Evolutionary conservation across 2,329 filamentous ascomycete species (phyloP).

Genomic region (Aureobasidium zeae): DNA sequence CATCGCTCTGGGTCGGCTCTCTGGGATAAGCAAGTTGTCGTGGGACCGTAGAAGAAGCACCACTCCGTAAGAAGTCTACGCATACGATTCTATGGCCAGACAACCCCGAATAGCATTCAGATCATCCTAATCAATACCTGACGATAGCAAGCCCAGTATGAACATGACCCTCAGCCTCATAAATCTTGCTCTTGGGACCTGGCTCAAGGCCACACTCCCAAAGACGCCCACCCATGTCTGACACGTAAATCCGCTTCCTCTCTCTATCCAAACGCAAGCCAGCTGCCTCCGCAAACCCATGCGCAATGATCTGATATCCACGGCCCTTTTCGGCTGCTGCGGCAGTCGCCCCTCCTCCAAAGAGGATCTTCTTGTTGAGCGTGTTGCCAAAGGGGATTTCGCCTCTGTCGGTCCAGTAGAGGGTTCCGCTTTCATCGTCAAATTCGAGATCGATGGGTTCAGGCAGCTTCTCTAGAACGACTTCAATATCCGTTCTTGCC

Average conservation of each 20-base stretch:
- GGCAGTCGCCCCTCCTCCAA: constrained; percentile 3
- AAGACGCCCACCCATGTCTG: not conserved
- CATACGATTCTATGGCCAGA: too few species aligned
- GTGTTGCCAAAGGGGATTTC: constrained; percentile 47
- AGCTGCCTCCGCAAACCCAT: constrained; percentile 40
- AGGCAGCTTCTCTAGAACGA: constrained; percentile 38
- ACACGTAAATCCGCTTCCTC: not conserved
- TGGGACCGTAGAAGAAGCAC: too few species aligned
- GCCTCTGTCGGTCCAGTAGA: constrained; percentile 56
- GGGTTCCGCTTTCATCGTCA: constrained; percentile 35
- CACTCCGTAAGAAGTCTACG: too few species aligned
- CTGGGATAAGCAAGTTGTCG: too few species aligned
- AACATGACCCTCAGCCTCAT: constrained; percentile 12
- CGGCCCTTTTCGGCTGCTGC: not conserved
- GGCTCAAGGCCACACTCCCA: not conserved
- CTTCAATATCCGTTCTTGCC: constrained; percentile 35
- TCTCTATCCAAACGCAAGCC: constrained; percentile 24
- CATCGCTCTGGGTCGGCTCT: too few species aligned
- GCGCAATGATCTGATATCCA: constrained; percentile 19
- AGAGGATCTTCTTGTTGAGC: constrained; percentile 34
- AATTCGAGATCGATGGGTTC: constrained; percentile 52
- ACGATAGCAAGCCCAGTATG: constrained; percentile 15
- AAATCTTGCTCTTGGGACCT: constrained; percentile 16
- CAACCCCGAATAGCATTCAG: not conserved
- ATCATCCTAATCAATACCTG: too few species aligned